phyloP scores from a whole-genome alignment of 148 eudicot genomes.

The Chenopodium album region DNA sequence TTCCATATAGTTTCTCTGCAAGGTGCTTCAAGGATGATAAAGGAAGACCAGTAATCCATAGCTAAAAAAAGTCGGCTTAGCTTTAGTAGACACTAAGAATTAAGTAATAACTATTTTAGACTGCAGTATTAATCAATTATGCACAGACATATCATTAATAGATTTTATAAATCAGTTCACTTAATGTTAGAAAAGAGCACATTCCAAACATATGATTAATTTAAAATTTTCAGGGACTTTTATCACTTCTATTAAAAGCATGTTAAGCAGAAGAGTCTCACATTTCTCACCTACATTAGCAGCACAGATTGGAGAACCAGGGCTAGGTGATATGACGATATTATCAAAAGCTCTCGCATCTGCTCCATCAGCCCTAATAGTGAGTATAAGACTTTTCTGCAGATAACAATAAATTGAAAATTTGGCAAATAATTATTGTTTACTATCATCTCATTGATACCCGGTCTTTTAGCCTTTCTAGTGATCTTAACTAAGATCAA shows the following conservation, averaged over 20 bases:
- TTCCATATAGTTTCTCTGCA: too few species aligned
- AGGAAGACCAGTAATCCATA: too few species aligned
- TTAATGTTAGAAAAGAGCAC: neutral
- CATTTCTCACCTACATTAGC: constrained; percentile 64
- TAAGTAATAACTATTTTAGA: neutral
- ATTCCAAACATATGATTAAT: neutral
- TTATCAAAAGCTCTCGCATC: constrained; percentile 71
- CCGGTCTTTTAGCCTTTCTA: too few species aligned
- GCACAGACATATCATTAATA: neutral
- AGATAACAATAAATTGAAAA: too few species aligned
- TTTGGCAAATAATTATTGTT: too few species aligned
- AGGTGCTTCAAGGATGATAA: too few species aligned
- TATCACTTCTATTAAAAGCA: neutral
- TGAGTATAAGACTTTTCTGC: too few species aligned
- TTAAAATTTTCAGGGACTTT: neutral
- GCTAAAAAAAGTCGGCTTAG: too few species aligned
- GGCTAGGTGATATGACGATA: constrained; percentile 97
- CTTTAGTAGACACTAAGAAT: too few species aligned
- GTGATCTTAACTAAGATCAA: too few species aligned
- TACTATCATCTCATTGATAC: too few species aligned
- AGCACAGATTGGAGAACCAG: constrained; percentile 83
- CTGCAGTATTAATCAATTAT: neutral
- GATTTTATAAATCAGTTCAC: neutral
- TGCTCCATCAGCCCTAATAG: too few species aligned
- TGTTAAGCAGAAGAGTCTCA: constrained; percentile 19